Conservation (phyloP, 345 rosid species). For the Brassica cretica region DNA sequence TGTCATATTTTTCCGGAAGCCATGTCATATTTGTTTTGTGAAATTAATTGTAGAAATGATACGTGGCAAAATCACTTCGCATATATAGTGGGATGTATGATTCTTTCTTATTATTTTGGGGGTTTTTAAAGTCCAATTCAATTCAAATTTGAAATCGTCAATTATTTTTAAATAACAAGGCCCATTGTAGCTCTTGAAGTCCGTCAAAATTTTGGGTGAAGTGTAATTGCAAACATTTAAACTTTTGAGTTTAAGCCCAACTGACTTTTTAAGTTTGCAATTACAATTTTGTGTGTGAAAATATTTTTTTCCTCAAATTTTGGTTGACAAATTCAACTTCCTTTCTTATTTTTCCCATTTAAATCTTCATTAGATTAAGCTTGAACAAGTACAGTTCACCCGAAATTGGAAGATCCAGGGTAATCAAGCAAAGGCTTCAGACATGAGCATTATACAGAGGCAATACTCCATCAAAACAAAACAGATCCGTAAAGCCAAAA, state of each 20-base stretch:
- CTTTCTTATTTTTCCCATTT: too few species aligned
- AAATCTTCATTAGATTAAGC: not conserved
- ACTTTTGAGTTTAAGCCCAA: too few species aligned
- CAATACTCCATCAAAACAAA: not conserved
- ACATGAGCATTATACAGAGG: not conserved
- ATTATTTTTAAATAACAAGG: not conserved
- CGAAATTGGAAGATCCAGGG: not conserved
- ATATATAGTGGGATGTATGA: too few species aligned
- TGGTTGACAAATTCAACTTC: too few species aligned
- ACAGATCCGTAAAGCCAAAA: not conserved
- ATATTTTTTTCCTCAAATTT: too few species aligned
- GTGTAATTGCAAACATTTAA: too few species aligned
- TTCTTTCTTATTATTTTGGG: not conserved
- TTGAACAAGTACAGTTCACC: not conserved
- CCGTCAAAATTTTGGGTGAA: not conserved
- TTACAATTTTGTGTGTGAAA: too few species aligned
- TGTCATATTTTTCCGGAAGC: too few species aligned
- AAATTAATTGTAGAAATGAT: too few species aligned
- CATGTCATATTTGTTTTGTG: too few species aligned
- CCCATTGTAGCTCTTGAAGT: not conserved
- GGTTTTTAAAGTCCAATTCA: not conserved
- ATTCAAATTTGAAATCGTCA: not conserved
- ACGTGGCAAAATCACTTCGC: too few species aligned
- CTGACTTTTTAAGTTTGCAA: too few species aligned
- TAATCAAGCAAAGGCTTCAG: not conserved